Percentiles rank a stretch among this genome's conserved stretches.
Evolutionary conservation across 2,329 filamentous ascomycete species (phyloP).

Genomic region (Ophiostoma himal-ulmi): DNA sequence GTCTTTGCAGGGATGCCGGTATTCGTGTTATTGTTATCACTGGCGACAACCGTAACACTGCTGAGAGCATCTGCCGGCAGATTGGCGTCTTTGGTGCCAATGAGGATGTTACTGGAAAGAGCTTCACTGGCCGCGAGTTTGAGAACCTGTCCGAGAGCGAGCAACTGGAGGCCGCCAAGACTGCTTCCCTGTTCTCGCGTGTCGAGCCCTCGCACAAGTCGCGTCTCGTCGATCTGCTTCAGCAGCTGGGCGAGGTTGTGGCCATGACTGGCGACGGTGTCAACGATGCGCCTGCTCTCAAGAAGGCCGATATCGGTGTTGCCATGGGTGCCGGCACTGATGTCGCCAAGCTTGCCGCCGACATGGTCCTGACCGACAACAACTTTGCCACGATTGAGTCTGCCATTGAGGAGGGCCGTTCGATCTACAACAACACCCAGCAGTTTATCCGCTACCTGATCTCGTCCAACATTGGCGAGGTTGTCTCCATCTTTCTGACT

Average conservation of each 20-base stretch:
- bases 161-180: conserved; percentile 77
- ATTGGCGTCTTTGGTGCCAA: conserved; percentile 79
- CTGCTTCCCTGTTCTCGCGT: conserved; percentile 86
- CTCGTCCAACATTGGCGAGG: conserved; percentile 97
- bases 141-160: conserved; percentile 73
- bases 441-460: conserved; percentile 99
- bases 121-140: conserved; percentile 91
- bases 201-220: conserved; percentile 96
- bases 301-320: conserved; percentile 98
- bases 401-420: conserved; percentile 92
- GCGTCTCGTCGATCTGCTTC: conserved; percentile 93
- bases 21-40: conserved; percentile 98
- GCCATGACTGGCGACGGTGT: conserved; percentile 99
- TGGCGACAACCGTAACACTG: conserved; percentile 95
- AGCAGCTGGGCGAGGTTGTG: conserved; percentile 87
- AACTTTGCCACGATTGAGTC: conserved; percentile 98
- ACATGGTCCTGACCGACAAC: conserved; percentile 98
- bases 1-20: conserved; percentile 83
- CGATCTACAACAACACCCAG: conserved; percentile 99
- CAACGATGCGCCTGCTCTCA: conserved; percentile 94
- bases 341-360: conserved; percentile 90
- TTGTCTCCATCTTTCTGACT: conserved; percentile 97
- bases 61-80: conserved; percentile 93
- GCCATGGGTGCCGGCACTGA: conserved; percentile 98
- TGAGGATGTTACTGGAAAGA: conserved; percentile 82